These are phyloP conservation scores for Tulasnella sp. DNA, from an alignment of 768 basidiomycete species.

Conservation along the genomic window DNA sequence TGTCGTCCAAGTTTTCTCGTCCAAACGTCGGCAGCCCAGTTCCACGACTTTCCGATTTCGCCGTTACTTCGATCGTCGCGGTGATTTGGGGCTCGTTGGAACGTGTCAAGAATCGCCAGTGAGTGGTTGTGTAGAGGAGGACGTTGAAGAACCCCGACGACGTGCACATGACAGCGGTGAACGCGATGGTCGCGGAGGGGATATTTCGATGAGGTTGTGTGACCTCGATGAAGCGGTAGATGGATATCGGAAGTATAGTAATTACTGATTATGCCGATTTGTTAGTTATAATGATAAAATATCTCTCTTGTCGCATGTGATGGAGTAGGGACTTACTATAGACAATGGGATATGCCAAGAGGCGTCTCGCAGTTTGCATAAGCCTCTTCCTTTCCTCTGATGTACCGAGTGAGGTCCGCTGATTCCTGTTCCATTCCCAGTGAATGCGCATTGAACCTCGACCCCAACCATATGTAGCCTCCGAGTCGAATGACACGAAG, in stretches of 20 bases:
- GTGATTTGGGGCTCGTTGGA: neutral
- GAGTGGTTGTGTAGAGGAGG: slow-evolving; percentile 31
- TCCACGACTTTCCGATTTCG: neutral
- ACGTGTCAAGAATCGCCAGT: slow-evolving; percentile 24
- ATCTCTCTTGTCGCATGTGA: too few species aligned
- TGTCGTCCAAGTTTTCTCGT: neutral
- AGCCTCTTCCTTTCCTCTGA: neutral
- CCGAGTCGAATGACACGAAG: neutral
- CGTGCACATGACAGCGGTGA: slow-evolving; percentile 34
- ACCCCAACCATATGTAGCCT: slow-evolving; percentile 16
- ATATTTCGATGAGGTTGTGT: slow-evolving; percentile 16
- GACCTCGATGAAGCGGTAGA: slow-evolving; percentile 34
- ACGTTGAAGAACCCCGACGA: slow-evolving; percentile 40
- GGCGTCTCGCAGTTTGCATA: neutral
- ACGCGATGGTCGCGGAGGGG: slow-evolving; percentile 32
- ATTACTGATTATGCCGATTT: neutral
- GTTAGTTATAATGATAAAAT: too few species aligned
- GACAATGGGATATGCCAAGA: neutral
- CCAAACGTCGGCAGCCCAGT: neutral
- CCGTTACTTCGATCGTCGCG: neutral
- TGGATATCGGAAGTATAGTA: slow-evolving; percentile 32
- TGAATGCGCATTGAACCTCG: slow-evolving; percentile 22
- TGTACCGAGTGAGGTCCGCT: neutral
- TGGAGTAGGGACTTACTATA: neutral
- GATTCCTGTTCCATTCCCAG: slow-evolving; percentile 39